phyloP scores from a whole-genome alignment of 2,329 filamentous ascomycete species.

The Aspergillus alliaceus region DNA sequence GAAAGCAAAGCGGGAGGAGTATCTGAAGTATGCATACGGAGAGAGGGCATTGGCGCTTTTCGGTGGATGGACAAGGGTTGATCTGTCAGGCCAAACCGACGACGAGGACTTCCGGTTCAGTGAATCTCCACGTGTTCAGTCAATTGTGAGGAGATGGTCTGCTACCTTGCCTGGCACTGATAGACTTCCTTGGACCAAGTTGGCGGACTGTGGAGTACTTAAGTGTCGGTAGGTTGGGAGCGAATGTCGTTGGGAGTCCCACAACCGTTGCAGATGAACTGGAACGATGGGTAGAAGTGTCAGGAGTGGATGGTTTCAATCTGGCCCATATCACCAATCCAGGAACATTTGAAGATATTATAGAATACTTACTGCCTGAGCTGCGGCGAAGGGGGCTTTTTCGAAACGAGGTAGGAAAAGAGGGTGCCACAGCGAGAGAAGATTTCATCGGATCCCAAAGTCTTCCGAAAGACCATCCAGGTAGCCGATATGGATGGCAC shows the following conservation, averaged over 20 bases:
- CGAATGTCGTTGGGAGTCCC: neutral
- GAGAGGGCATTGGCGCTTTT: slow-evolving; percentile 43
- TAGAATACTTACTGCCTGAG: slow-evolving; percentile 21
- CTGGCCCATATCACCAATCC: slow-evolving; percentile 20
- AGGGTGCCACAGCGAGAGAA: neutral
- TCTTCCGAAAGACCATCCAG: slow-evolving; percentile 3
- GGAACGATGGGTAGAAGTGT: slow-evolving; percentile 22
- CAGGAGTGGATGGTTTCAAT: slow-evolving; percentile 27
- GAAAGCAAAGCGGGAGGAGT: slow-evolving; percentile 37
- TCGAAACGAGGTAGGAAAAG: neutral
- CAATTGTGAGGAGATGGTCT: neutral
- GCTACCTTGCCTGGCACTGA: neutral
- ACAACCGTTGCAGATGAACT: slow-evolving; percentile 25
- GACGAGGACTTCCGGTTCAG: slow-evolving; percentile 16
- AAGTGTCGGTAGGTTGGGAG: slow-evolving; percentile 12
- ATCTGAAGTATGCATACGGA: slow-evolving; percentile 38
- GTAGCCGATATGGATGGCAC: neutral
- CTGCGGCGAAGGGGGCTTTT: slow-evolving; percentile 25
- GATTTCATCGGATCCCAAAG: neutral
- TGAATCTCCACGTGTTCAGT: slow-evolving; percentile 20
- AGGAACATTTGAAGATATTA: slow-evolving; percentile 26
- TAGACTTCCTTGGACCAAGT: slow-evolving; percentile 28
- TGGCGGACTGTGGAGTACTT: slow-evolving; percentile 22
- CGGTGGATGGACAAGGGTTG: slow-evolving; percentile 42
- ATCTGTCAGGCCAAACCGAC: slow-evolving; percentile 1